Evolutionary conservation across 2,329 filamentous ascomycete genomes (phyloP), one percentile per base, ranked within the genome.

Genomic region (Cladosporium velox): DNA sequence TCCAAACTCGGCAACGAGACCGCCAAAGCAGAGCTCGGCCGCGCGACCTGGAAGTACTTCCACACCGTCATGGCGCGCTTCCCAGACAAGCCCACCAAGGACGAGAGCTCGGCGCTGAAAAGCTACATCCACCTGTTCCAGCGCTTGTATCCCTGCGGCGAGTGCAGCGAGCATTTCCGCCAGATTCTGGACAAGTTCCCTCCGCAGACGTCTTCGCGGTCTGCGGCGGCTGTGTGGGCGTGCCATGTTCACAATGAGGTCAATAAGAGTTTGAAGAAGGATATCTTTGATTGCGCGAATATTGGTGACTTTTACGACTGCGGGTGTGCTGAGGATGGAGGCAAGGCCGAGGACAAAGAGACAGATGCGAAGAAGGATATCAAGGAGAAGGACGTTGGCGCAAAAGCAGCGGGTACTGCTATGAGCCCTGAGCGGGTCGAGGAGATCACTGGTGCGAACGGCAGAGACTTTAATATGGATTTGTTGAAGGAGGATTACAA

Each of bases 1-100:
- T 89, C 91, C 1, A 93, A 92, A 79, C 82, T 95, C 63, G 91
- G 91, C 74, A 95, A 95, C 79, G 91, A 90, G 67, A 95, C 91
- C 7, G 82, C 87, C 64, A 95, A 94, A 77, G 87, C 85, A 67
- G 87, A 90, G 76, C 80, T 90, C 32, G 87, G 87, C 68, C 84
- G 87, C 68, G 85, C 87, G 65, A 84, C 87, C 41, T 90, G 87
- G 87, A 88, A 88, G 72, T 82, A 88, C 69, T 82, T 90, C 69
- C 87, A 90, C 75, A 90, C 87, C 21, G 87, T 87, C 67, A 88
- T 90, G 80, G 86, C 86, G 63, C 83, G 86, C 69, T 90, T 88
- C 73, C 87, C 87, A 14, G 87, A 89, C 72, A 83, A 85, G 67
- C 87, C 87, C 2, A 86, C 84, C 0, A 76, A 80, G 26, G 87